Evolutionary conservation across 2,329 filamentous ascomycete genomes (phyloP).

Genomic region (Epichloe baconii): DNA sequence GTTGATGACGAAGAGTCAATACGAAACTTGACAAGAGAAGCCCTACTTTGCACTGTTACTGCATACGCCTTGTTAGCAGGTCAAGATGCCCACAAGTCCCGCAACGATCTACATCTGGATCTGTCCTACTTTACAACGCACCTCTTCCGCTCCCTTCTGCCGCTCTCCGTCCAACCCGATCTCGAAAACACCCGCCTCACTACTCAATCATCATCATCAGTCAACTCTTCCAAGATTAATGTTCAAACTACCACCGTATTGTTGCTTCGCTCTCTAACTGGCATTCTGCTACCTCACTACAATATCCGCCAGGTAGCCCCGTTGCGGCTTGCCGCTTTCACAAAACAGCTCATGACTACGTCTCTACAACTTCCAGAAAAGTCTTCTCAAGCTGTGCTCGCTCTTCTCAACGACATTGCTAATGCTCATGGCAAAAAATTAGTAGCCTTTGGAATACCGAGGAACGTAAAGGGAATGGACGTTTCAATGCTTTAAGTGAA

Average conservation of each 20-base stretch:
- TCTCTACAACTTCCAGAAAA: constrained; percentile 85
- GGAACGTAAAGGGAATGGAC: constrained; percentile 81
- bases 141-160: constrained; percentile 75
- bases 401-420: constrained; percentile 63
- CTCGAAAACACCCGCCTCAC: constrained; percentile 58
- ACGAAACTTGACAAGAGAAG: constrained; percentile 72
- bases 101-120: constrained; percentile 72
- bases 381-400: constrained; percentile 66
- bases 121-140: constrained; percentile 91
- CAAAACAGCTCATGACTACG: constrained; percentile 75
- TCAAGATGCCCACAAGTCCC: constrained; percentile 80
- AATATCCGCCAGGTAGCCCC: constrained; percentile 66
- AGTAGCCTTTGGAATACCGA: constrained; percentile 87
- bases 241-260: constrained; percentile 90
- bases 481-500: constrained; percentile 59
- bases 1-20: constrained; percentile 33
- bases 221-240: constrained; percentile 58
- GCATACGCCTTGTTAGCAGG: constrained; percentile 93
- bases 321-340: constrained; percentile 76
- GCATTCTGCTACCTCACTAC: constrained; percentile 64
- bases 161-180: constrained; percentile 68
- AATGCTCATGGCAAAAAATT: constrained; percentile 70
- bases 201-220: constrained; percentile 22
- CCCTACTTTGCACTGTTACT: constrained; percentile 87
- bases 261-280: constrained; percentile 73